phyloP scores from a whole-genome alignment of 495 filamentous ascomycete species.

The Aspergillus homomorphus region DNA sequence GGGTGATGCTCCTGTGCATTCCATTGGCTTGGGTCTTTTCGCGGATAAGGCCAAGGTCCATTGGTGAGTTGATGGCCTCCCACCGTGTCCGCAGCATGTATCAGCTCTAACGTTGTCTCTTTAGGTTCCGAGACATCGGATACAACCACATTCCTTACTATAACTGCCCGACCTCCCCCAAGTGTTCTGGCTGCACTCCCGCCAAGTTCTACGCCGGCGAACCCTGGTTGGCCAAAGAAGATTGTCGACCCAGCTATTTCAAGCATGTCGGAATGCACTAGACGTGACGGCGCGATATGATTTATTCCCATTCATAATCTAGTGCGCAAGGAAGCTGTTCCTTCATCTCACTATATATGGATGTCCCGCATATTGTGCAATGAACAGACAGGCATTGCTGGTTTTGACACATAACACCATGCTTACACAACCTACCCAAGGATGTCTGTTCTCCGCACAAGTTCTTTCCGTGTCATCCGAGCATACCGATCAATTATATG shows the following conservation, averaged over 20 bases:
- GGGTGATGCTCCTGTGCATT: slow-evolving; percentile 98
- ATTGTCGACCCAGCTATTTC: slow-evolving; percentile 97
- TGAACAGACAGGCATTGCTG: not conserved
- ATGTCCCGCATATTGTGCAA: not conserved
- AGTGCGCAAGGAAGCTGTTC: not conserved
- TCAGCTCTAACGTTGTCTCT: slow-evolving; percentile 15
- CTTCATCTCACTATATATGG: not conserved
- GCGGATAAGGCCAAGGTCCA: slow-evolving; percentile 89
- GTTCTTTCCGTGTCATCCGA: not conserved
- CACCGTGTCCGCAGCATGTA: not conserved
- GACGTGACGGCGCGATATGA: slow-evolving; percentile 8
- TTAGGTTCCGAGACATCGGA: slow-evolving; percentile 97
- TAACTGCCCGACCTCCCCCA: slow-evolving; percentile 95
- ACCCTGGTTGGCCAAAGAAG: slow-evolving; percentile 77
- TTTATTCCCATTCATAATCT: not conserved
- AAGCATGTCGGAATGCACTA: slow-evolving; percentile 84
- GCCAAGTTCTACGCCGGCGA: slow-evolving; percentile 88
- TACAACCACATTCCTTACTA: slow-evolving; percentile 99
- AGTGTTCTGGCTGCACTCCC: slow-evolving; percentile 84
- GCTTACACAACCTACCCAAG: not conserved
- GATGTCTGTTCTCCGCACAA: not conserved
- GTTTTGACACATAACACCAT: slow-evolving; percentile 1
- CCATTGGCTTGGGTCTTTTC: slow-evolving; percentile 89
- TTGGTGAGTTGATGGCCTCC: slow-evolving; percentile 61
- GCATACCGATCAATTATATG: slow-evolving; percentile 4